Base-by-base conservation (phyloP, 1,284 basidiomycete species). In the Boletus semigastroideus region DNA sequence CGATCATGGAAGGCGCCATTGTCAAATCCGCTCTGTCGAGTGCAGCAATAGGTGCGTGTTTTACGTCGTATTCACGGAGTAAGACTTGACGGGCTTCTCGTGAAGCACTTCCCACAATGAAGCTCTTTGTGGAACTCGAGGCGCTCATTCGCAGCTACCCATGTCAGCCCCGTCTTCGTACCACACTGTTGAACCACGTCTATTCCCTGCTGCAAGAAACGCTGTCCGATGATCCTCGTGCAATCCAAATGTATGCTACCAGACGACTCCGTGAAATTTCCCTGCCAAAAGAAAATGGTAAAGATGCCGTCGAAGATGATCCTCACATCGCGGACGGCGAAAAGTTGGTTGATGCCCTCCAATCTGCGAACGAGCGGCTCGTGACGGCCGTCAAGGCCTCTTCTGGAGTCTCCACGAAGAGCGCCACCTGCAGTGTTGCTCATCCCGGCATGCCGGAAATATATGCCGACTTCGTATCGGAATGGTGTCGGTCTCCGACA, bases 1-100 rank as follows among this genome's bases (percentile, higher is more conserved):
- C 79, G 46, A 82, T 91, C 60, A 76, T 90, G 75, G 72, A 82
- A 40, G 88, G 89, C 31, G 85, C 77, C 8, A 87, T 91, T 55
- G 84, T 89, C 44, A 82, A 79, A 63, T 78, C 83, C 39, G 86
- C 85, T 22, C 82, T 90, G 46, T 71, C 72, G 9, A 83, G 74
- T 59, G 89, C 86, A 37, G 78, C 74, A 12, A 76, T 82, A 82
- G 85, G 87, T 88, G 60, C 38, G 74, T 56, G 48, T 48, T 28
- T 40, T 11, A 9, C 30, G 5, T 16, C 54, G 14, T 42, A 43
- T 42, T 2, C n/a, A 25, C 10, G 10, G 42, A 31, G 11, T n/a
- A 39, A 46, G 16, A 20, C 14, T 51, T n/a, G 48, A 45, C 44
- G 25, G 41, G 46, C 28, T 52, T 50, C 45, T 34, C 43, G 48